Conservation (phyloP, 2,329 filamentous ascomycete species). For the Neofusicoccum cordaticola region DNA sequence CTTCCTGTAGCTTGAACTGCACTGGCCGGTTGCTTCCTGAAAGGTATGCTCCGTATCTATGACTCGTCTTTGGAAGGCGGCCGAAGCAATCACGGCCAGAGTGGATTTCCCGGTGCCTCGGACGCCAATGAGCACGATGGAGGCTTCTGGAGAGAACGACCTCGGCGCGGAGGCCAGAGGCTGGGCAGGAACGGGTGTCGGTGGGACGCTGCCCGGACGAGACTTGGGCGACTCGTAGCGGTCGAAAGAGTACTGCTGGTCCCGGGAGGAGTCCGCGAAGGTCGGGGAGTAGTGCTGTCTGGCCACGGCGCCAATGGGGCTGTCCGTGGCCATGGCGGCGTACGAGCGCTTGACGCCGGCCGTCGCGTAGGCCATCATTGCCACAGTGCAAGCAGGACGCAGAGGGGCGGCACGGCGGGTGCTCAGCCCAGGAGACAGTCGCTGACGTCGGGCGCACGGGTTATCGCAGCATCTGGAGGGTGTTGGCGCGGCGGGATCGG, state of each 20-base stretch:
- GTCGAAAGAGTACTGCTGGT: not conserved
- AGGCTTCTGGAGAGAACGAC: constrained; percentile 60
- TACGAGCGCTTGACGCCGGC: constrained; percentile 26
- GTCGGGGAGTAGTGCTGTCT: not conserved
- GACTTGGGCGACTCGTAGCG: not conserved
- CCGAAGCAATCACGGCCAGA: constrained; percentile 70
- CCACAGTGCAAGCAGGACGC: not conserved
- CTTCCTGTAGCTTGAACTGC: constrained; percentile 63
- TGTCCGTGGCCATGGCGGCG: constrained; percentile 7
- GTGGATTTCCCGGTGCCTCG: constrained; percentile 74
- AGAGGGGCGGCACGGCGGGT: not conserved
- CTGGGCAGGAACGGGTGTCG: not conserved
- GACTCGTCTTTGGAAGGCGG: constrained; percentile 65
- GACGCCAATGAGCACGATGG: constrained; percentile 70
- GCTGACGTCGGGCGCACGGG: not conserved
- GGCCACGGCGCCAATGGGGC: not conserved
- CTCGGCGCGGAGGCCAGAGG: constrained; percentile 24
- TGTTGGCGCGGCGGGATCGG: not conserved
- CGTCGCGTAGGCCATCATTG: constrained; percentile 28
- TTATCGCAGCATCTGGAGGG: not conserved
- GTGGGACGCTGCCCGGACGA: not conserved
- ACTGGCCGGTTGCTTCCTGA: constrained; percentile 60
- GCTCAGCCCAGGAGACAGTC: not conserved
- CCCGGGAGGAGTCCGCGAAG: not conserved
- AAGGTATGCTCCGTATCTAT: constrained; percentile 70